Evolutionary conservation across 257 asterid species (phyloP).

Genomic region (Fraxinus anomala): DNA sequence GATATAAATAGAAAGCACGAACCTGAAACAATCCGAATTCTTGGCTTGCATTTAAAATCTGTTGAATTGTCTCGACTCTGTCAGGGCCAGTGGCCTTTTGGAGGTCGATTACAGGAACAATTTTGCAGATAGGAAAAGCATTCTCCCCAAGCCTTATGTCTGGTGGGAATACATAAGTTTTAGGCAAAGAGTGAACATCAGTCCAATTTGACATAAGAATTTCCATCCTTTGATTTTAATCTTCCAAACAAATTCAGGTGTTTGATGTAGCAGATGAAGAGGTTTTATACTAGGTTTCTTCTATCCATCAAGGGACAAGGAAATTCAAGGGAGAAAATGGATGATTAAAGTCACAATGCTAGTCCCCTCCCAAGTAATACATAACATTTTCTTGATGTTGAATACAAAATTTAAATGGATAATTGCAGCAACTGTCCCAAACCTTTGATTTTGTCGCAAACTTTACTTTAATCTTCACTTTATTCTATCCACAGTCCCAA

Average conservation of each 20-base stretch:
- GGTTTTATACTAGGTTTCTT: neutral
- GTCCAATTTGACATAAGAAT: constrained; percentile 54
- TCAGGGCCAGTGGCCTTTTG: constrained; percentile 10
- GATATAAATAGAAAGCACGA: neutral
- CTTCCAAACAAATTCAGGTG: neutral
- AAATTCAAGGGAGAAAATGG: neutral
- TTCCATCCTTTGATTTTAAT: constrained; percentile 34
- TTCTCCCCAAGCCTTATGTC: constrained; percentile 53
- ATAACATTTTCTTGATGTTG: neutral
- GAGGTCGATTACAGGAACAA: constrained; percentile 52
- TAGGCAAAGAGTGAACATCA: constrained; percentile 42
- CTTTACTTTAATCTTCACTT: no score
- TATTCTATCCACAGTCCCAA: no score
- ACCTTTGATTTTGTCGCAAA: no score
- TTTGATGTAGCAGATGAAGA: neutral
- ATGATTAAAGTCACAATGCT: neutral
- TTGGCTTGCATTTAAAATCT: constrained; percentile 49
- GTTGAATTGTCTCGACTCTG: constrained; percentile 31
- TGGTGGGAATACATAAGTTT: constrained; percentile 52
- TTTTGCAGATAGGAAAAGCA: constrained; percentile 33
- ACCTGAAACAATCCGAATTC: constrained; percentile 68
- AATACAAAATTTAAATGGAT: neutral
- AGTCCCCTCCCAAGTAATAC: neutral
- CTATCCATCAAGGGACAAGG: neutral
- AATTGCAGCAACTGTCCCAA: no score